phyloP scores from a whole-genome alignment of 1,284 basidiomycete genomes.

The Meira nashicola region DNA sequence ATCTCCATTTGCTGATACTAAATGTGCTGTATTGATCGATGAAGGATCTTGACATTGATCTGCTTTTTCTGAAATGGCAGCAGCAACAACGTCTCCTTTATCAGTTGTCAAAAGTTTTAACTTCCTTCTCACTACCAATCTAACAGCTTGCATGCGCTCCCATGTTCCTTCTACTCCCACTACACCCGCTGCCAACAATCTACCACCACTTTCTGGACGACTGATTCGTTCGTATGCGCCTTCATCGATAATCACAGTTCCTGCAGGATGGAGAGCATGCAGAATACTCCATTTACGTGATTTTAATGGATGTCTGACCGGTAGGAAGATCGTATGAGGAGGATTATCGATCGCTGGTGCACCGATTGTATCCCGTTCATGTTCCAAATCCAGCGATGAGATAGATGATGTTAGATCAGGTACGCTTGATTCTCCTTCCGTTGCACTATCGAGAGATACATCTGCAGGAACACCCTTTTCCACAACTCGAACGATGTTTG shows the following conservation, averaged over 20 bases:
- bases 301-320: slow-evolving; percentile 69
- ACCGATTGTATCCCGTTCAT: slow-evolving; percentile 27
- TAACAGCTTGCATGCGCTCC: slow-evolving; percentile 88
- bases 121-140: slow-evolving; percentile 65
- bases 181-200: slow-evolving; percentile 85
- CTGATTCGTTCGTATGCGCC: slow-evolving; percentile 83
- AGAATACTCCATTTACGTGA: slow-evolving; percentile 93
- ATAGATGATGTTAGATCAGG: slow-evolving; percentile 24
- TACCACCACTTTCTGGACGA: slow-evolving; percentile 77
- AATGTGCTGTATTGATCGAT: not conserved
- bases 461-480: slow-evolving; percentile 40
- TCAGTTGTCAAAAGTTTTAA: slow-evolving; percentile 7
- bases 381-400: slow-evolving; percentile 18
- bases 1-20: not conserved
- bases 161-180: slow-evolving; percentile 80
- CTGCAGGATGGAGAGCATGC: slow-evolving; percentile 83
- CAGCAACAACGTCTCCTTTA: not conserved
- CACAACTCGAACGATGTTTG: slow-evolving; percentile 75
- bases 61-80: not conserved
- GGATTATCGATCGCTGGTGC: slow-evolving; percentile 55
- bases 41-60: not conserved
- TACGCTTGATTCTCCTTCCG: not conserved
- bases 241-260: slow-evolving; percentile 78
- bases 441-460: not conserved
- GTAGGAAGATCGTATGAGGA: slow-evolving; percentile 80